Conservation (phyloP, 1,284 basidiomycete genomes). For the Cryptococcus amylolentus region DNA sequence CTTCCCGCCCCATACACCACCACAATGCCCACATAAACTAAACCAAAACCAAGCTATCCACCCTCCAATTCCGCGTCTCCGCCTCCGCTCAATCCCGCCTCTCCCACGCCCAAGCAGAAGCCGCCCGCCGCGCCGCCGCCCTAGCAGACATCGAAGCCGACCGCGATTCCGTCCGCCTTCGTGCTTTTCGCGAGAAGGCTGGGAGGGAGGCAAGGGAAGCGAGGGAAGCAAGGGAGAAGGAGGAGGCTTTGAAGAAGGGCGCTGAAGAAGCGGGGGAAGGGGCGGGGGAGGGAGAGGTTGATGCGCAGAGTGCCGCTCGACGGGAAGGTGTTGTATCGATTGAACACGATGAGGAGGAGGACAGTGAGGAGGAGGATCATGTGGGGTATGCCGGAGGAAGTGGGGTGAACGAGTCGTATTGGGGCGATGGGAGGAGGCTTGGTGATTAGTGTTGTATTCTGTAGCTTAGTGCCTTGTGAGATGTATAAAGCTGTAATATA, state of each 20-base stretch:
- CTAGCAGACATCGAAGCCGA: constrained; percentile 41
- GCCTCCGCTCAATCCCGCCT: constrained; percentile 8
- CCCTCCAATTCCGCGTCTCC: constrained; percentile 18
- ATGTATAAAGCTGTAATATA: no score
- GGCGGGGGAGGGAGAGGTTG: constrained; percentile 5
- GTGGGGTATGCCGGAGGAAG: not conserved
- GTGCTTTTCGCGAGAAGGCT: constrained; percentile 33
- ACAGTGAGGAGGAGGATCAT: not conserved
- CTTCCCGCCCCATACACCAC: not conserved
- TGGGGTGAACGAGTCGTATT: not conserved
- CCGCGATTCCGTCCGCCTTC: constrained; percentile 31
- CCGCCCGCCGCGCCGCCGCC: constrained; percentile 29
- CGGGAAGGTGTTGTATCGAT: not conserved
- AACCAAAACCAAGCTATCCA: constrained; percentile 11
- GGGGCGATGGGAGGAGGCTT: not conserved
- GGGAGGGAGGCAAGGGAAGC: constrained; percentile 15
- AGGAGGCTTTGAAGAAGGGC: constrained; percentile 1
- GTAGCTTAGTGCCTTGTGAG: no score
- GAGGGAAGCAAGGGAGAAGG: constrained; percentile 12
- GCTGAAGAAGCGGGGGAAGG: constrained; percentile 11
- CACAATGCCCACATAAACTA: not conserved
- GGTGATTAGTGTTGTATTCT: not conserved
- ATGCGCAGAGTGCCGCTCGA: no score
- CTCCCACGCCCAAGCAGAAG: constrained; percentile 30
- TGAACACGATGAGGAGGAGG: not conserved